phyloP scores from a whole-genome alignment of 306 rosid genomes.

The Trichosanthes truncata region DNA sequence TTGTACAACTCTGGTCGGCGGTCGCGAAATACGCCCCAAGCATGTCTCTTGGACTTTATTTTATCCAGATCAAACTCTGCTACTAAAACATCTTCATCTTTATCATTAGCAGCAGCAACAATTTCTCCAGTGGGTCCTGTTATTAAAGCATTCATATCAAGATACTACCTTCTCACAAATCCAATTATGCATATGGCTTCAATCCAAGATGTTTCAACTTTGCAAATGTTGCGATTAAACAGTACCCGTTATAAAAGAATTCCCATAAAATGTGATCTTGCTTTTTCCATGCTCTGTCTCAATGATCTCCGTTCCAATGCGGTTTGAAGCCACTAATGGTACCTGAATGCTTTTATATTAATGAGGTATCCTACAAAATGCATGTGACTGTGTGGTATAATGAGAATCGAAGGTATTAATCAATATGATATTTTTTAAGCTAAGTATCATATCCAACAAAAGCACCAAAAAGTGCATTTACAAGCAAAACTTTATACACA shows the following conservation, averaged over 20 bases:
- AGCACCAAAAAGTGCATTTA: not conserved
- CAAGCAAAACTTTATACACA: not conserved
- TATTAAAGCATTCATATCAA: slow-evolving; percentile 5
- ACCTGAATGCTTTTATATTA: slow-evolving; percentile 36
- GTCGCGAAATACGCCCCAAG: slow-evolving; percentile 91
- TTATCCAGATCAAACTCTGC: slow-evolving; percentile 69
- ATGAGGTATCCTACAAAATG: not conserved
- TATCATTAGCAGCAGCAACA: slow-evolving; percentile 63
- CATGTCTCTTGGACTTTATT: slow-evolving; percentile 62
- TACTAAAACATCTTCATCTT: slow-evolving; percentile 67
- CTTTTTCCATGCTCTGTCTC: slow-evolving; percentile 87
- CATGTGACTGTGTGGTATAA: not conserved
- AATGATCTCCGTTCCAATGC: slow-evolving; percentile 75
- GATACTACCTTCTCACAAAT: not conserved
- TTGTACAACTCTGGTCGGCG: slow-evolving; percentile 87
- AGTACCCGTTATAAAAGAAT: slow-evolving; percentile 91
- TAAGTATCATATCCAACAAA: not conserved
- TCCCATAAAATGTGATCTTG: slow-evolving; percentile 69
- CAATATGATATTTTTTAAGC: not conserved
- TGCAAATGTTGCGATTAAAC: not conserved
- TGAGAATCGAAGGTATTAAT: not conserved
- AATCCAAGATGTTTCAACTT: not conserved
- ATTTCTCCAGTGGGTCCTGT: slow-evolving; percentile 93
- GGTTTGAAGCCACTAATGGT: slow-evolving; percentile 87
- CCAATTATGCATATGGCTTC: not conserved